Evolutionary conservation across 1,139 yeast genomes (phyloP).

Genomic region (Yamadazyma jaroonii): DNA sequence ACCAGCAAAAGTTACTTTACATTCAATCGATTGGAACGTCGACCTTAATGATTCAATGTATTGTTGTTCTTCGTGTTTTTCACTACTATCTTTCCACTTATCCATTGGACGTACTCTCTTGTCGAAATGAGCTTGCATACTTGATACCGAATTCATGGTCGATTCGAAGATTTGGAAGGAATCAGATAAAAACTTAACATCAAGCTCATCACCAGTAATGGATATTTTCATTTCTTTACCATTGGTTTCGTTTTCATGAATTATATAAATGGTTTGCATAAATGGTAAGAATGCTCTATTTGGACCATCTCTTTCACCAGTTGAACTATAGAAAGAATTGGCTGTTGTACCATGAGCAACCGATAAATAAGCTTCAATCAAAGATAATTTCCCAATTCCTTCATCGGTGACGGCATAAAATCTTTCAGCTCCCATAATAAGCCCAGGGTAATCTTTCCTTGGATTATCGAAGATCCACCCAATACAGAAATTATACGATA

Average conservation of each 20-base stretch:
- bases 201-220: conserved; percentile 65
- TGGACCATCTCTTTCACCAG: conserved; percentile 42
- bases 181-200: conserved; percentile 57
- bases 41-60: conserved; percentile 25
- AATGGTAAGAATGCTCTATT: conserved; percentile 69
- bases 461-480: conserved; percentile 66
- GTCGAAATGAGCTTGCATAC: conserved; percentile 38
- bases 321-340: conserved; percentile 48
- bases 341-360: conserved; percentile 61
- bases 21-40: conserved; percentile 45
- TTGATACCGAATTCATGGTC: conserved; percentile 41
- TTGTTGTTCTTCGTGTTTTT: conserved; percentile 16
- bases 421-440: conserved; percentile 73
- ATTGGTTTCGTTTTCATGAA: conserved; percentile 23
- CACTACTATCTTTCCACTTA: conserved; percentile 13
- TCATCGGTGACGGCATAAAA: conserved; percentile 62
- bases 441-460: conserved; percentile 56
- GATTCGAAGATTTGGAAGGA: conserved; percentile 49
- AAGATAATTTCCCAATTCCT: conserved; percentile 61
- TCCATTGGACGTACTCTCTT: conserved; percentile 17
- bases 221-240: conserved; percentile 37
- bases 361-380: conserved; percentile 62
- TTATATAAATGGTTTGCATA: conserved; percentile 57
- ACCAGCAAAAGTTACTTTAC: conserved; percentile 62
- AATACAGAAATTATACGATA: conserved; percentile 64